Percentiles rank a stretch among this genome's conserved stretches.
Conservation (phyloP, 2,329 filamentous ascomycete species). For the Lojkania enalia region DNA sequence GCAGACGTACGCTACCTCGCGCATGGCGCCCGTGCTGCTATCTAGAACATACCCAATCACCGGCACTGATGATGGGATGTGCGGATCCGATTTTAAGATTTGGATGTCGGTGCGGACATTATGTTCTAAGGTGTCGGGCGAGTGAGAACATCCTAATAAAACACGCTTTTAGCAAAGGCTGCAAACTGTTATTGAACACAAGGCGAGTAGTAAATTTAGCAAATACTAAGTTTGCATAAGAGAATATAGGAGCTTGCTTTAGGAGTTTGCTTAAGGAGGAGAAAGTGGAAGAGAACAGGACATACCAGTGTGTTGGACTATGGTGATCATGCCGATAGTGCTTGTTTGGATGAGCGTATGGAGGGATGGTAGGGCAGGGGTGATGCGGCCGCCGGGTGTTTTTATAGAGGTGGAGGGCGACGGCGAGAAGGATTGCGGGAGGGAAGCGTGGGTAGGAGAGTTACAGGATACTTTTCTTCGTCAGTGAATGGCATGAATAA, state of each 20-base stretch:
- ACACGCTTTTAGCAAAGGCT: neutral
- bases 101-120: constrained; percentile 21
- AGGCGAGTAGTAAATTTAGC: neutral
- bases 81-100: constrained; percentile 12
- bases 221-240: too few relatives aligned
- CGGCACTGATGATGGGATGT: constrained; percentile 21
- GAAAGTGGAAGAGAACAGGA: neutral
- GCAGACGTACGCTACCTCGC: constrained; percentile 26
- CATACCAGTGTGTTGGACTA: constrained; percentile 27
- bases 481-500: neutral
- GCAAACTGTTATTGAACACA: neutral
- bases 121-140: neutral
- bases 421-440: constrained; percentile 19
- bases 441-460: constrained; percentile 20
- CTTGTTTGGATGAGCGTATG: constrained; percentile 16
- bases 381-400: constrained; percentile 20
- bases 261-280: too few relatives aligned
- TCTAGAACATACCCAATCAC: constrained; percentile 28
- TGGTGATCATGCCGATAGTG: constrained; percentile 23
- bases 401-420: constrained; percentile 21
- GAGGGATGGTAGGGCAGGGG: constrained; percentile 12
- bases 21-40: constrained; percentile 12
- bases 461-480: constrained; percentile 20
- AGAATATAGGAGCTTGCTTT: too few relatives aligned
- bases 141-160: neutral